These are phyloP conservation scores for Filobasidium uniguttulatum DNA, from an alignment of 1,284 basidiomycete genomes.

Conservation along the genomic window DNA sequence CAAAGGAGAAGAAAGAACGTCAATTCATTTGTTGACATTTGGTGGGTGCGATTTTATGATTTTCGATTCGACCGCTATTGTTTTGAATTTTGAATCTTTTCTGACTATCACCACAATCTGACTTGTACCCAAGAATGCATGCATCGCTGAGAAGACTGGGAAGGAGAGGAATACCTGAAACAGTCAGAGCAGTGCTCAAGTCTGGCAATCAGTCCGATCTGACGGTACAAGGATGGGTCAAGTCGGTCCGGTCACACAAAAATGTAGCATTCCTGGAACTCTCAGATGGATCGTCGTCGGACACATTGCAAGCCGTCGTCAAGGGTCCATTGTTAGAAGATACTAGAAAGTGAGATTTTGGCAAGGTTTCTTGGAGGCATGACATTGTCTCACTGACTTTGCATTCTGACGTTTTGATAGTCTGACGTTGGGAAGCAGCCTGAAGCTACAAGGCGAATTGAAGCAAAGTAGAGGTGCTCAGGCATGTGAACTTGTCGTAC, in stretches of 20 bases:
- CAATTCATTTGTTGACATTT: too few species aligned
- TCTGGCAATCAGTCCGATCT: neutral
- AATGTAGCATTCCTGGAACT: constrained; percentile 69
- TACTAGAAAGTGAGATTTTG: constrained; percentile 17
- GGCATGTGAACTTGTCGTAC: constrained; percentile 58
- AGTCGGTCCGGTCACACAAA: constrained; percentile 71
- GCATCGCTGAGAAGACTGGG: too few species aligned
- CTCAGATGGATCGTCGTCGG: constrained; percentile 59
- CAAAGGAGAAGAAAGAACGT: too few species aligned
- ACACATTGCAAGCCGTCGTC: constrained; percentile 65
- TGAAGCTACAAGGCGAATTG: constrained; percentile 53
- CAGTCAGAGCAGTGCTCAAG: neutral
- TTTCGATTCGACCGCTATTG: too few species aligned
- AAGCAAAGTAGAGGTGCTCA: constrained; percentile 54
- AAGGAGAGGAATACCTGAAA: neutral
- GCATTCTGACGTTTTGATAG: neutral
- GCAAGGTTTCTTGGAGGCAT: neutral
- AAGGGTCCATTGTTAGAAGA: constrained; percentile 33
- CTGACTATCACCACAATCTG: too few species aligned
- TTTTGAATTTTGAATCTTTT: too few species aligned
- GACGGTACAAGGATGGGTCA: constrained; percentile 58
- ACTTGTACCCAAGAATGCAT: too few species aligned
- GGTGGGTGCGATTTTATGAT: too few species aligned
- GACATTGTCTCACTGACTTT: too few species aligned
- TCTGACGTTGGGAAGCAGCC: constrained; percentile 47